A percentile compares a stretch with the other conserved stretches of the same genome.
phyloP scores from a whole-genome alignment of 2,329 filamentous ascomycete genomes.

The Pseudophaeomoniella oleicola region DNA sequence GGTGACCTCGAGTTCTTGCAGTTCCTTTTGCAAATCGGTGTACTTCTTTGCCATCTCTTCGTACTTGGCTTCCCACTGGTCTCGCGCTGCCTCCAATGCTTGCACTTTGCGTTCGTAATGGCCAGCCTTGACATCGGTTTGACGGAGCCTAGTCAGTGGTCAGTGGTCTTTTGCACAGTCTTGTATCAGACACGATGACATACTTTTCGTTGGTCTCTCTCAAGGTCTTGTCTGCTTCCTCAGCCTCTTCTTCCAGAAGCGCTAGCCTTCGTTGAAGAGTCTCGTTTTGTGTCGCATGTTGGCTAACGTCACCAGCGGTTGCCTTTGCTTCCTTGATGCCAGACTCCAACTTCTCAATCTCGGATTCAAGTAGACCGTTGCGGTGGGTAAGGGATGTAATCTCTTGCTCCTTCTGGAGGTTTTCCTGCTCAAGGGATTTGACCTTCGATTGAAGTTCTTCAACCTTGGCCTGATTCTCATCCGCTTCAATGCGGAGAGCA shows the following conservation, averaged over 20 bases:
- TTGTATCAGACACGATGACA: too few species aligned
- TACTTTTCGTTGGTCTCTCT: slow-evolving; percentile 99
- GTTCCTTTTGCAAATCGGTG: slow-evolving; percentile 67
- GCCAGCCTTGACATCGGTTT: slow-evolving; percentile 97
- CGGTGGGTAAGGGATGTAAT: slow-evolving; percentile 94
- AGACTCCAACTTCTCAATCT: slow-evolving; percentile 85
- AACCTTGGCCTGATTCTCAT: slow-evolving; percentile 64
- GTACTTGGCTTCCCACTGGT: slow-evolving; percentile 95
- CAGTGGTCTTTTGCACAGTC: too few species aligned
- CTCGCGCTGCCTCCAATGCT: slow-evolving; percentile 78
- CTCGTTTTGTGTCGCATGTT: slow-evolving; percentile 83
- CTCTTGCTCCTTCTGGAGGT: slow-evolving; percentile 91
- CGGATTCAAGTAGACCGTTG: slow-evolving; percentile 75
- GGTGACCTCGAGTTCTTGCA: slow-evolving; percentile 79
- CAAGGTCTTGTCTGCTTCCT: slow-evolving; percentile 89
- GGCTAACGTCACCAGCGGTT: slow-evolving; percentile 63
- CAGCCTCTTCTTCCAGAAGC: slow-evolving; percentile 93
- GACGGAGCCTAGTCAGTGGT: slow-evolving; percentile 92
- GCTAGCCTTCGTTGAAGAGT: slow-evolving; percentile 81
- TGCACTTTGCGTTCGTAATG: slow-evolving; percentile 99
- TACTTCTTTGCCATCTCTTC: slow-evolving; percentile 95
- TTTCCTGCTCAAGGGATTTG: slow-evolving; percentile 88
- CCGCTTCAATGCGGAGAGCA: slow-evolving; percentile 83
- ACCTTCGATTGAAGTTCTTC: slow-evolving; percentile 79
- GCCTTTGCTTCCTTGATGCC: slow-evolving; percentile 78